Percentiles rank a stretch among this genome's conserved stretches.
Evolutionary conservation across 2,329 filamentous ascomycete species (phyloP).

Genomic region (Thelonectria olida): DNA sequence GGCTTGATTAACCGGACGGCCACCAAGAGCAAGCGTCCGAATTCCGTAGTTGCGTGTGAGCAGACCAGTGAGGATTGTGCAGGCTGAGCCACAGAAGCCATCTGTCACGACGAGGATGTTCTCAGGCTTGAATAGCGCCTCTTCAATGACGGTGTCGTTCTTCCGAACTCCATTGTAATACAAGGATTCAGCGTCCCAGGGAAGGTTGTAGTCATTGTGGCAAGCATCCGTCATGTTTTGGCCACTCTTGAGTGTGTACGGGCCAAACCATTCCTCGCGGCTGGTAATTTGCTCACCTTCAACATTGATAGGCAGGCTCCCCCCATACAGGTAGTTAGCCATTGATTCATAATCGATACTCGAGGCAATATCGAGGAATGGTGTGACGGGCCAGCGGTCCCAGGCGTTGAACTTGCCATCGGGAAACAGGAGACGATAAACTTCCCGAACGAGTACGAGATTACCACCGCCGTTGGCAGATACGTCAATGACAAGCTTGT

Average conservation of each 20-base stretch:
- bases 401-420: not conserved
- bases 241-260: not conserved
- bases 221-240: not conserved
- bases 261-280: not conserved
- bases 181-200: not conserved
- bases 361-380: not conserved
- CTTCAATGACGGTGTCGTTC: not conserved
- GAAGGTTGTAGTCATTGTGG: not conserved
- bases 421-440: slow-evolving; percentile 56
- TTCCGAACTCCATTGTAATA: not conserved
- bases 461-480: slow-evolving; percentile 68
- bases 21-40: slow-evolving; percentile 19
- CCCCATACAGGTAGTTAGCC: not conserved
- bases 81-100: slow-evolving; percentile 14
- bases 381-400: not conserved
- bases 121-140: slow-evolving; percentile 11
- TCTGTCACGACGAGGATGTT: slow-evolving; percentile 25
- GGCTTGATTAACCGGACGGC: slow-evolving; percentile 5
- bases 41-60: slow-evolving; percentile 13
- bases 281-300: not conserved
- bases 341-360: not conserved
- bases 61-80: slow-evolving; percentile 18
- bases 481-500: slow-evolving; percentile 70
- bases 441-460: slow-evolving; percentile 55
- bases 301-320: not conserved